Conservation (phyloP, 768 basidiomycete species). For the Mycena amicta region DNA sequence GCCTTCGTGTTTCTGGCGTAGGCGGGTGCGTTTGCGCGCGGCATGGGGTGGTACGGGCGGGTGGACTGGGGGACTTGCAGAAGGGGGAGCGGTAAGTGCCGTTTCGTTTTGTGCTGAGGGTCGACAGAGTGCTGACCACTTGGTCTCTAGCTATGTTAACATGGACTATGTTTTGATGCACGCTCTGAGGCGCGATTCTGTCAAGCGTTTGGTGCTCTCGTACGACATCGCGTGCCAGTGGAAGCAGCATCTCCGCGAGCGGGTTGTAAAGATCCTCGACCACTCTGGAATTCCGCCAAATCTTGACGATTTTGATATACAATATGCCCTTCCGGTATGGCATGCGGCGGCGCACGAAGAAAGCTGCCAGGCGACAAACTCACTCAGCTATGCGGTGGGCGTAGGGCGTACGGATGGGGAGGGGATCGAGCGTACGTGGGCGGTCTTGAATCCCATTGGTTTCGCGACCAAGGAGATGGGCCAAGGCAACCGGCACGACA, state of each 20-base stretch:
- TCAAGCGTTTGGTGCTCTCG: constrained; percentile 4
- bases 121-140: not conserved
- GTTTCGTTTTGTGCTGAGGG: not conserved
- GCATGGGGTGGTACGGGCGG: too few relatives aligned
- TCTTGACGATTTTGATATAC: too few relatives aligned
- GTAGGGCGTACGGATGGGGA: too few relatives aligned
- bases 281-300: not conserved
- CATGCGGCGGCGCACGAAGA: too few relatives aligned
- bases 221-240: too few relatives aligned
- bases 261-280: not conserved
- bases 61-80: constrained; percentile 26
- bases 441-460: too few relatives aligned
- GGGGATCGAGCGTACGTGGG: too few relatives aligned
- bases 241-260: not conserved
- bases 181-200: not conserved
- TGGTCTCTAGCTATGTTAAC: too few relatives aligned
- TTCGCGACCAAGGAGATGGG: constrained; percentile 35
- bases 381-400: constrained; percentile 14
- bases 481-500: constrained; percentile 24
- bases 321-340: too few relatives aligned
- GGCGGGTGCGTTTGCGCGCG: too few relatives aligned
- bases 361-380: too few relatives aligned
- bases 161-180: constrained; percentile 25
- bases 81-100: constrained; percentile 26
- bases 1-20: too few relatives aligned